These are phyloP conservation scores for Agaricales sp. DNA, from an alignment of 1,284 basidiomycete species.

Conservation along the genomic window DNA sequence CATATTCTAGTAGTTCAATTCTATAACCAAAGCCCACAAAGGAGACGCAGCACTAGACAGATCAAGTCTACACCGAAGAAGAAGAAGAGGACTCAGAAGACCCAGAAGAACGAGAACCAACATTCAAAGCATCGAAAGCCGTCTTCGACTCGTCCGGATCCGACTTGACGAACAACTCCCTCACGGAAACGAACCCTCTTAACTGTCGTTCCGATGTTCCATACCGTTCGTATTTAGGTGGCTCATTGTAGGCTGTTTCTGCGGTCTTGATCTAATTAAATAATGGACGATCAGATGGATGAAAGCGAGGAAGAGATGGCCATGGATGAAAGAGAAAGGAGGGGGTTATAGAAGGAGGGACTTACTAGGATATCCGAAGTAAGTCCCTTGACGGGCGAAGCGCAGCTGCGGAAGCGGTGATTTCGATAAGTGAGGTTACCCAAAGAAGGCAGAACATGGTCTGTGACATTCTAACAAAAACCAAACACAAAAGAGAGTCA, in stretches of 20 bases:
- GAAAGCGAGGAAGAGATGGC: background rate
- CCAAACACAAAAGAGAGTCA: slow-evolving; percentile 3
- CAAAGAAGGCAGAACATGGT: slow-evolving; percentile 36
- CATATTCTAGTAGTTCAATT: too few species aligned
- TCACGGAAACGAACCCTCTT: background rate
- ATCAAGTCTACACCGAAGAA: too few species aligned
- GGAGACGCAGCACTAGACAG: too few species aligned
- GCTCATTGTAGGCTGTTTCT: background rate
- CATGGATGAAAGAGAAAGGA: too few species aligned
- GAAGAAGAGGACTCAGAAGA: too few species aligned
- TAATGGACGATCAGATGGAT: background rate
- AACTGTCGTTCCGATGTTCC: background rate
- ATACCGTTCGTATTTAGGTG: background rate
- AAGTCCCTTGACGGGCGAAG: slow-evolving; percentile 74
- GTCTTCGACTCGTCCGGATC: too few species aligned
- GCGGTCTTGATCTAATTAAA: background rate
- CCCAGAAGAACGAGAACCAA: too few species aligned
- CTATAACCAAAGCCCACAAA: too few species aligned
- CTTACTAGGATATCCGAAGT: slow-evolving; percentile 74
- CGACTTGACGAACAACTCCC: background rate
- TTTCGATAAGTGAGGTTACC: slow-evolving; percentile 47
- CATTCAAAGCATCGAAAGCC: too few species aligned
- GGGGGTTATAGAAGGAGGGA: background rate
- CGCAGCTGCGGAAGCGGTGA: slow-evolving; percentile 67
- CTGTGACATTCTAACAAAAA: slow-evolving; percentile 38